phyloP scores from a whole-genome alignment of 1,284 basidiomycete genomes.

The Phylloboletellus chloephorus region DNA sequence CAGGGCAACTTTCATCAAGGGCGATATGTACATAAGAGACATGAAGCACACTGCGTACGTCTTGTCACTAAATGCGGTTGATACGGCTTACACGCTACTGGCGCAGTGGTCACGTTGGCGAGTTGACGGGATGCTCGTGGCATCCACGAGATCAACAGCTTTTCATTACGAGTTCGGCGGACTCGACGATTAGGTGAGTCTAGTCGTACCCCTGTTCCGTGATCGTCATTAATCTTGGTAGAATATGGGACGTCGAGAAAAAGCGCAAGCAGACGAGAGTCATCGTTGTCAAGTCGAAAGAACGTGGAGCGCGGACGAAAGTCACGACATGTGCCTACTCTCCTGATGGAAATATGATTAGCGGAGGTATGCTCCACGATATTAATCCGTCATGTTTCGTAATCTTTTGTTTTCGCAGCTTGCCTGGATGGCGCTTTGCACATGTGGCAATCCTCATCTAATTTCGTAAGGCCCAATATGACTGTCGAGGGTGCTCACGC shows the following conservation, averaged over 20 bases:
- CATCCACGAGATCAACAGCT: conserved; percentile 78
- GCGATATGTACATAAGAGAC: conserved; percentile 96
- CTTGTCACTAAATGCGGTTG: conserved; percentile 1
- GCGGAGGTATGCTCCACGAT: conserved; percentile 60
- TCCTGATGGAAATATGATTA: conserved; percentile 79
- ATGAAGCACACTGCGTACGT: conserved; percentile 93
- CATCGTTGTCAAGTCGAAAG: conserved; percentile 94
- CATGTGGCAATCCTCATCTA: conserved; percentile 89
- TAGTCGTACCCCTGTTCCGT: conserved; percentile 1
- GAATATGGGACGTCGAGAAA: conserved; percentile 91
- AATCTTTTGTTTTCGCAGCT: conserved; percentile 40
- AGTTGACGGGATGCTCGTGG: conserved; percentile 86
- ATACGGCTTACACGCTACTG: conserved; percentile 9
- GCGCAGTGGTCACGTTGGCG: conserved; percentile 89
- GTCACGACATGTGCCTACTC: conserved; percentile 86
- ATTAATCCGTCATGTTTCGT: conserved; percentile 1
- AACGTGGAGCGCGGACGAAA: conserved; percentile 91
- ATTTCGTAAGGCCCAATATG: conserved; percentile 86
- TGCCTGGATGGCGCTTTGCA: conserved; percentile 90
- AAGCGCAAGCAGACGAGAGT: conserved; percentile 88
- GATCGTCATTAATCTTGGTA: conserved; percentile 29
- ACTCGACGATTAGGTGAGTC: conserved; percentile 85
- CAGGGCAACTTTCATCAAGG: conserved; percentile 87
- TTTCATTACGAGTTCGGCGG: conserved; percentile 92
- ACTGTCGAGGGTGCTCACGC: conserved; percentile 82